Evolutionary conservation across 768 basidiomycete genomes (phyloP).

Genomic region (Agaricus bisporus): DNA sequence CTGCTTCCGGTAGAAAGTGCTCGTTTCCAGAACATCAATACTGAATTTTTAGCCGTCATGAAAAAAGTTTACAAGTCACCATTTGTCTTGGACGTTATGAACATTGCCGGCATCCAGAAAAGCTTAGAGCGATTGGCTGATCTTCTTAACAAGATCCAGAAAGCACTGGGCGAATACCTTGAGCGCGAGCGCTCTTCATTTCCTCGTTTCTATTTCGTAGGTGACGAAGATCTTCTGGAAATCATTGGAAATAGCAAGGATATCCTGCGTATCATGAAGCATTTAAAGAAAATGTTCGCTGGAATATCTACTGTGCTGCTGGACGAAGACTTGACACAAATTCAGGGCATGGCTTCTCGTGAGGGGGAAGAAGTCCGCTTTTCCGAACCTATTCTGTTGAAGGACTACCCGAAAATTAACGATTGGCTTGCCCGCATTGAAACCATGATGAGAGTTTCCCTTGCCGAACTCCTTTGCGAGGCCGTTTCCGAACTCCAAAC

Average conservation of each 20-base stretch:
- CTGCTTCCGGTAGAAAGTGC: slow-evolving; percentile 94
- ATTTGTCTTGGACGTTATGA: slow-evolving; percentile 94
- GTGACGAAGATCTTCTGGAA: slow-evolving; percentile 96
- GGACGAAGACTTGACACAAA: slow-evolving; percentile 82
- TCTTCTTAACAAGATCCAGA: slow-evolving; percentile 96
- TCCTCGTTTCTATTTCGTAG: slow-evolving; percentile 99
- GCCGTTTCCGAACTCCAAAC: slow-evolving; percentile 74
- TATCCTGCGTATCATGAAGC: slow-evolving; percentile 96
- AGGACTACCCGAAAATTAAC: slow-evolving; percentile 96
- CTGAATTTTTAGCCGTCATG: slow-evolving; percentile 97
- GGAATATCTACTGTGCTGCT: slow-evolving; percentile 87
- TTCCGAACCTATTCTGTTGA: slow-evolving; percentile 74
- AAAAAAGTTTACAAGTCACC: slow-evolving; percentile 99
- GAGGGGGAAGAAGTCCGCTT: slow-evolving; percentile 95
- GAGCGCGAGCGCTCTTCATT: slow-evolving; percentile 97
- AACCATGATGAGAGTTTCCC: slow-evolving; percentile 84
- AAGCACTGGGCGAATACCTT: slow-evolving; percentile 97
- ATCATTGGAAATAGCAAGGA: slow-evolving; percentile 99
- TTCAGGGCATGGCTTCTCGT: slow-evolving; percentile 90
- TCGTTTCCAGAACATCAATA: slow-evolving; percentile 98
- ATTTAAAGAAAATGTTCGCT: slow-evolving; percentile 99
- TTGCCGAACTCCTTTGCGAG: slow-evolving; percentile 75
- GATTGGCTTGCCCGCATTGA: slow-evolving; percentile 96
- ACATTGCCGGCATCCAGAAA: slow-evolving; percentile 94
- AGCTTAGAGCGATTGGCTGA: slow-evolving; percentile 95